A percentile compares a stretch with the other conserved stretches of the same genome.
These are phyloP conservation scores for Arthrocladium fulminans DNA, from an alignment of 2,329 filamentous ascomycete genomes.

Conservation along the genomic window DNA sequence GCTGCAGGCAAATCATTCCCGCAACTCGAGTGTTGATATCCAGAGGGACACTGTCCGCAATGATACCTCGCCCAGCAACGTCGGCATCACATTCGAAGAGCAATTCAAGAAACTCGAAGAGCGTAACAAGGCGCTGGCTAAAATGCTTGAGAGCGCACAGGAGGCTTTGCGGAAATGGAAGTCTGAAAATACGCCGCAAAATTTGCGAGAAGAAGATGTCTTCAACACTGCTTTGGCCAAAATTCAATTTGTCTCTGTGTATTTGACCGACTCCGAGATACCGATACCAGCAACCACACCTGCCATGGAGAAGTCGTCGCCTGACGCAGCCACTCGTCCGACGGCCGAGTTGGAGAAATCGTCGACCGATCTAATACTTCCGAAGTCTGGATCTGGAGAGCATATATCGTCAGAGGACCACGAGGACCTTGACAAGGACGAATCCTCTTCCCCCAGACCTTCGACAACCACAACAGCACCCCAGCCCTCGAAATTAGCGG, in stretches of 20 bases:
- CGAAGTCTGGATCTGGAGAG: no score
- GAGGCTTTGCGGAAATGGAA: constrained; percentile 32
- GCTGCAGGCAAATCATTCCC: constrained; percentile 31
- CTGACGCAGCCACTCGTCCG: not conserved
- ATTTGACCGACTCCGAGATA: constrained; percentile 33
- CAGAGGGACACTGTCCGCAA: not conserved
- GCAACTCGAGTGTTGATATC: constrained; percentile 14
- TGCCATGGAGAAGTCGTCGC: not conserved
- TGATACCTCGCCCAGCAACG: not conserved
- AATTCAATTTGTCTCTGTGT: constrained; percentile 36
- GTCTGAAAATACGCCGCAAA: constrained; percentile 18
- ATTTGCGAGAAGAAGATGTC: constrained; percentile 21
- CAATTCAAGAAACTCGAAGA: constrained; percentile 31
- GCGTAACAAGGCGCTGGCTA: constrained; percentile 34
- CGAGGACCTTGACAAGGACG: no score
- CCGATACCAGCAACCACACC: constrained; percentile 18
- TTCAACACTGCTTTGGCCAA: constrained; percentile 32
- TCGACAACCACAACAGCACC: constrained; percentile 3
- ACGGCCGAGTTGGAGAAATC: not conserved
- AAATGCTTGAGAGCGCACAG: constrained; percentile 34
- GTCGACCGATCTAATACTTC: no score
- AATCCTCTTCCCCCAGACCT: not conserved
- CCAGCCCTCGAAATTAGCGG: constrained; percentile 2
- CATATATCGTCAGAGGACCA: no score
- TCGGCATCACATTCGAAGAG: constrained; percentile 20